Evolutionary conservation across 164 flowering plant genomes (phyloP).

Genomic region (Paratinospora sagittata): DNA sequence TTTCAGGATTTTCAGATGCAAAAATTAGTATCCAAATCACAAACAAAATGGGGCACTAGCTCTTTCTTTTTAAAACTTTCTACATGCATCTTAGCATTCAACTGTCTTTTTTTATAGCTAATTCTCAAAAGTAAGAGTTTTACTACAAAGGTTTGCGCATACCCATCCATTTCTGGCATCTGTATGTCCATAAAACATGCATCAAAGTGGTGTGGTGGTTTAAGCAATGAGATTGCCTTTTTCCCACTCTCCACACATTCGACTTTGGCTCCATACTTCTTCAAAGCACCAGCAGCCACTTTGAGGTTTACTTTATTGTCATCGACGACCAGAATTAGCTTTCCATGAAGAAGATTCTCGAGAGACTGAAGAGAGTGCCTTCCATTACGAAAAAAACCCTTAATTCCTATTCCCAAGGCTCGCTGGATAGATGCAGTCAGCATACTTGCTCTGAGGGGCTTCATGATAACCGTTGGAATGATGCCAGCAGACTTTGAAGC

Average conservation of each 20-base stretch:
- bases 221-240: slow-evolving; percentile 51
- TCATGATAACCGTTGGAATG: slow-evolving; percentile 47
- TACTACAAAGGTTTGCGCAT: slow-evolving; percentile 10
- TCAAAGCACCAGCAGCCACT: slow-evolving; percentile 87
- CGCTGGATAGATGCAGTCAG: slow-evolving; percentile 70
- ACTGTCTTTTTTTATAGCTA: not conserved
- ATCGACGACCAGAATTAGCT: slow-evolving; percentile 78
- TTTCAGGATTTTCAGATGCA: no score
- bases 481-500: slow-evolving; percentile 20
- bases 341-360: slow-evolving; percentile 55
- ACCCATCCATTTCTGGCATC: slow-evolving; percentile 99
- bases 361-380: slow-evolving; percentile 42
- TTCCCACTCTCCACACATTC: slow-evolving; percentile 61
- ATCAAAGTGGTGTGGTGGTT: slow-evolving; percentile 74
- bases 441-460: slow-evolving; percentile 86
- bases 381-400: slow-evolving; percentile 41
- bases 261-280: slow-evolving; percentile 90
- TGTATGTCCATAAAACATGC: slow-evolving; percentile 99
- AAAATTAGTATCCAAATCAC: no score
- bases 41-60: no score
- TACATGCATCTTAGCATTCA: not conserved
- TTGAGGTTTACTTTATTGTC: slow-evolving; percentile 77
- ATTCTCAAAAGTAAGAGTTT: not conserved
- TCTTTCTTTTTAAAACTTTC: not conserved
- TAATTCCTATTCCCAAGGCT: slow-evolving; percentile 60